Evolutionary conservation across 257 asterid species (phyloP).

Genomic region (Paraleonurus japonicus): DNA sequence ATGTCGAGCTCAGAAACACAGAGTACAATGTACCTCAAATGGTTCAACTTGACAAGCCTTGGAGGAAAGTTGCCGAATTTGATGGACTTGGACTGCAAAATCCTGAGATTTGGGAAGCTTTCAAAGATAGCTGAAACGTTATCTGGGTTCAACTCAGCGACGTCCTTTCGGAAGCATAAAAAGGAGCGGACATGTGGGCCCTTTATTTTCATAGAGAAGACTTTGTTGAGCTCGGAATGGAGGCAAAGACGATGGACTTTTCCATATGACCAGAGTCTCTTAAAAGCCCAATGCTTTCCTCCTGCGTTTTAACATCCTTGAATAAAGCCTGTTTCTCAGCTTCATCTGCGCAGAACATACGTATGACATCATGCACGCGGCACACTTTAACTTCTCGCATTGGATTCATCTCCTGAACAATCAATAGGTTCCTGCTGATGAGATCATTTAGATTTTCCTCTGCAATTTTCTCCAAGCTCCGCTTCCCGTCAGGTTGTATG

Average conservation of each 20-base stretch:
- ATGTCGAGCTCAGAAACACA: constrained; percentile 10
- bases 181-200: constrained; percentile 34
- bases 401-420: neutral
- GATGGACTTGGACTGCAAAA: constrained; percentile 31
- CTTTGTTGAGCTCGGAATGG: constrained; percentile 25
- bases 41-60: constrained; percentile 4
- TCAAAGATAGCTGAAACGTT: constrained; percentile 20
- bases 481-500: neutral
- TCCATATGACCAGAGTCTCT: neutral
- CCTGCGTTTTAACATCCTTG: constrained; percentile 10
- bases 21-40: constrained; percentile 33
- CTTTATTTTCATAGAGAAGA: neutral
- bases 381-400: constrained; percentile 35
- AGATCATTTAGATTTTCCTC: neutral
- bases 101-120: constrained; percentile 31
- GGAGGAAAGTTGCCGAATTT: constrained; percentile 25
- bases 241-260: constrained; percentile 33
- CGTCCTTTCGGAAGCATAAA: constrained; percentile 21
- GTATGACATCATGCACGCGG: constrained; percentile 36
- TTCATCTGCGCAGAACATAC: constrained; percentile 27
- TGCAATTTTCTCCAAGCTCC: neutral
- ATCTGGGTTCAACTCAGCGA: neutral
- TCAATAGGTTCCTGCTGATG: neutral
- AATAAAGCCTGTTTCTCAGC: constrained; percentile 14
- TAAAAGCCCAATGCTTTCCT: neutral